Conservation (phyloP, 805 yeast genomes). For the Yamadazyma scolyti region DNA sequence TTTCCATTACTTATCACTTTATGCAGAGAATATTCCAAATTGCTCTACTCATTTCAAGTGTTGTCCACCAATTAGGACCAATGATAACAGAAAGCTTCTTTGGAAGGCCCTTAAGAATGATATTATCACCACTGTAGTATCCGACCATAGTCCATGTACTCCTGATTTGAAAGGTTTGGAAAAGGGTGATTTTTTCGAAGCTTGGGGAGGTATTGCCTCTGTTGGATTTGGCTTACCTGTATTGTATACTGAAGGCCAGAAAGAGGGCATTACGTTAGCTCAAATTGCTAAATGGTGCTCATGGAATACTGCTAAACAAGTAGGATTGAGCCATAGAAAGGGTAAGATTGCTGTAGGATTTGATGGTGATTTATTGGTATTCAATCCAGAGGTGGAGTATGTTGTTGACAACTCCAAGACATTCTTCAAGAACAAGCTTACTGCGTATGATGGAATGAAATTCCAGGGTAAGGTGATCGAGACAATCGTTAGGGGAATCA, state of each 20-base stretch:
- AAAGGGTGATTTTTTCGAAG: constrained; percentile 81
- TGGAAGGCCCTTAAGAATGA: constrained; percentile 75
- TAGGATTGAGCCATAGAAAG: constrained; percentile 68
- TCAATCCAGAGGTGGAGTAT: constrained; percentile 59
- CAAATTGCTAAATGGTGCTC: constrained; percentile 81
- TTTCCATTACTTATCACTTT: constrained; percentile 80
- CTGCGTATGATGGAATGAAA: constrained; percentile 76
- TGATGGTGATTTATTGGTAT: constrained; percentile 86
- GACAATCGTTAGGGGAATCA: constrained; percentile 74
- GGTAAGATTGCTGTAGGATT: constrained; percentile 71
- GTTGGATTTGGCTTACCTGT: constrained; percentile 89
- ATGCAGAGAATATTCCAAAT: constrained; percentile 73
- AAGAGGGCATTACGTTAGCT: constrained; percentile 44
- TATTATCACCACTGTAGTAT: constrained; percentile 78
- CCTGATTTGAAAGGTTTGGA: constrained; percentile 82
- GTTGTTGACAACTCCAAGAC: constrained; percentile 52
- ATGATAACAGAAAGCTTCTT: constrained; percentile 62
- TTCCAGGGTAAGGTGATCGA: constrained; percentile 73
- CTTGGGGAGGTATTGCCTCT: constrained; percentile 96
- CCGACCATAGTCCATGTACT: constrained; percentile 96
- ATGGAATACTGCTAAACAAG: constrained; percentile 79
- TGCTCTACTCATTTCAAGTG: constrained; percentile 85
- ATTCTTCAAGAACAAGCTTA: constrained; percentile 78
- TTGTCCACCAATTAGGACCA: constrained; percentile 89
- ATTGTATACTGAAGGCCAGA: constrained; percentile 68